Percentiles rank a stretch among this genome's conserved stretches.
phyloP scores from a whole-genome alignment of 2,329 filamentous ascomycete genomes.

The Colletotrichum sp. region DNA sequence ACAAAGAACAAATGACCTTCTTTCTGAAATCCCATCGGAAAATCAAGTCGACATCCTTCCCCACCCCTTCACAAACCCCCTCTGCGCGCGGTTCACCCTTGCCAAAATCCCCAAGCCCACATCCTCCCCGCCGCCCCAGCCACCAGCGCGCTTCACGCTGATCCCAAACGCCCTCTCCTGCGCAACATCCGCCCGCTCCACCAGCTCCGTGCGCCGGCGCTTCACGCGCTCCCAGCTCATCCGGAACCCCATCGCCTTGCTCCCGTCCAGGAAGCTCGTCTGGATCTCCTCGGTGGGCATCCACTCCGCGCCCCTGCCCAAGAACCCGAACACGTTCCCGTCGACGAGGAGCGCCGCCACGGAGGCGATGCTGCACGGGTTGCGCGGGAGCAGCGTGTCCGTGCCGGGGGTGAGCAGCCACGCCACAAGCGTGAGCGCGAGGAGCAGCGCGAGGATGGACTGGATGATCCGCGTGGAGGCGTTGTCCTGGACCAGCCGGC shows the following conservation, averaged over 20 bases:
- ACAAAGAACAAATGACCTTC: neutral
- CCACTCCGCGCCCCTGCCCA: constrained; percentile 31
- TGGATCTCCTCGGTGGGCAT: constrained; percentile 22
- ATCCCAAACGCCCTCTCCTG: constrained; percentile 19
- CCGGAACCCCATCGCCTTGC: constrained; percentile 28
- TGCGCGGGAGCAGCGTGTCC: constrained; percentile 29
- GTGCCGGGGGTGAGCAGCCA: constrained; percentile 33
- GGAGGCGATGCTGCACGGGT: constrained; percentile 40
- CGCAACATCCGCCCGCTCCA: neutral
- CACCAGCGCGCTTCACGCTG: constrained; percentile 12
- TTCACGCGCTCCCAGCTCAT: constrained; percentile 27
- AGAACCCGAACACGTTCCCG: constrained; percentile 37
- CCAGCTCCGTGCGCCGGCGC: constrained; percentile 8
- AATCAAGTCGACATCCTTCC: neutral
- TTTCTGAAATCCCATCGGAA: neutral
- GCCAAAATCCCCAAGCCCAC: constrained; percentile 22
- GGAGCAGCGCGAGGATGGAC: constrained; percentile 31
- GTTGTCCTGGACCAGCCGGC: constrained; percentile 32
- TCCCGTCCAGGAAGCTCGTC: constrained; percentile 25
- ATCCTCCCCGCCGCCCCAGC: constrained; percentile 22
- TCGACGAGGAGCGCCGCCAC: constrained; percentile 39
- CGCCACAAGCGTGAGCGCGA: constrained; percentile 29
- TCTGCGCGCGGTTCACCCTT: constrained; percentile 18
- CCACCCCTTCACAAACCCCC: constrained; percentile 14
- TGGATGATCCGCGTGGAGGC: constrained; percentile 38